Evolutionary conservation across 331 rosid genomes (phyloP).

Genomic region (Saraca asoca): DNA sequence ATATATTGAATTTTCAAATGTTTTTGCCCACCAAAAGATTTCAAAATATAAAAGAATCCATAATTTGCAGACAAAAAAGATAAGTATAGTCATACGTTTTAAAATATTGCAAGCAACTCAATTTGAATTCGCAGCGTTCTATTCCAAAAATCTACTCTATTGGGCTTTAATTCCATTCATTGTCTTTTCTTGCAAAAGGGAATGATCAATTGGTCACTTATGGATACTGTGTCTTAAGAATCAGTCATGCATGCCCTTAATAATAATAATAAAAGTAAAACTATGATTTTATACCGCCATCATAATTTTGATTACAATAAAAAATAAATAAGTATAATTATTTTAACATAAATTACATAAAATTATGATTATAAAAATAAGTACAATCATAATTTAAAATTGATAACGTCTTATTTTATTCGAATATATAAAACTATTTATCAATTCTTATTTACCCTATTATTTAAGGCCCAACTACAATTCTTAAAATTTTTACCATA

Average conservation of each 20-base stretch:
- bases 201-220: background rate
- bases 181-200: background rate
- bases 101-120: background rate
- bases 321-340: too few species aligned
- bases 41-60: background rate
- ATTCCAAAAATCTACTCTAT: background rate
- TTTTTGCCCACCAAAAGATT: conserved; percentile 13
- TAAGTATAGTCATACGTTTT: background rate
- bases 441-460: too few species aligned
- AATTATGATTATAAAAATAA: too few species aligned
- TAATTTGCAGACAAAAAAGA: background rate
- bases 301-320: too few species aligned
- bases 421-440: too few species aligned
- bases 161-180: background rate
- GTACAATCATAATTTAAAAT: too few species aligned
- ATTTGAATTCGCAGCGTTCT: conserved; percentile 8
- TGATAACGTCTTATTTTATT: too few species aligned
- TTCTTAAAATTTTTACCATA: too few species aligned
- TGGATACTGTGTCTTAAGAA: background rate
- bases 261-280: too few species aligned
- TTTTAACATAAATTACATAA: too few species aligned
- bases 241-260: background rate
- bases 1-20: conserved; percentile 28
- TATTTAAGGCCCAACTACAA: too few species aligned
- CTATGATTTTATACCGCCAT: too few species aligned